Evolutionary conservation across 495 filamentous ascomycete genomes (phyloP), one percentile per base, ranked within the genome.

Genomic region (Penicillium steckii): DNA sequence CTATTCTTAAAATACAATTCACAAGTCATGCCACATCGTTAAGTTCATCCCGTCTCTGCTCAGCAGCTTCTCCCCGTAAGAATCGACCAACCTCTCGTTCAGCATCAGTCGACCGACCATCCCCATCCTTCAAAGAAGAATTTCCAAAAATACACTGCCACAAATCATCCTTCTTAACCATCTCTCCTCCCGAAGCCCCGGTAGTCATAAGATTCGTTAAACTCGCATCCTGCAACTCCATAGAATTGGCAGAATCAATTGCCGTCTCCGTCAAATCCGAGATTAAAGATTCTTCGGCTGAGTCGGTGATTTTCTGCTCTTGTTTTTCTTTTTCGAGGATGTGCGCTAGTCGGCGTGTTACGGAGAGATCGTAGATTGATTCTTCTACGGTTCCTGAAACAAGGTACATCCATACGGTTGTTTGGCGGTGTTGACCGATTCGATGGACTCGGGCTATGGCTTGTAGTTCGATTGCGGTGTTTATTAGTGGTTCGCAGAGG

Each of bases 331-430:
- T 67, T 43, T 79, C 71, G 1, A 79, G 78, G 52, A 96, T 87
- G 55, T 96, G 89, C 56, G 84, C 82, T 43, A 95, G 72, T 10
- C 93, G 83, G 30, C 90, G 77, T 37, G 79, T 70, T 9, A 95
- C 90, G 0, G 89, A 91, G 17, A 96, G 80, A 29, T 91, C 82
- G 62, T 96, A 89, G 38, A 98, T 94, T 0, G 85, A 85, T 65
- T 95, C 84, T 57, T 98, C 93, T 2, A 97, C 90, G 0, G 93
- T 95, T 41, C 86, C 88, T 3, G 86, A 84, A 18, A 95, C 80
- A 2, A 96, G 79, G 65, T 98, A 98, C 68, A 96, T 87, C 87
- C 91, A 98, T 4, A 97, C 93, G 2, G 90, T 95, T 6, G 93
- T 98, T 53, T 85, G 77, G 22, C 87, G 83, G 51, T 84, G 80